A percentile compares a stretch with the other conserved stretches of the same genome.
Conservation (phyloP, 768 basidiomycete genomes). For the Boletus vermiculosoides region DNA sequence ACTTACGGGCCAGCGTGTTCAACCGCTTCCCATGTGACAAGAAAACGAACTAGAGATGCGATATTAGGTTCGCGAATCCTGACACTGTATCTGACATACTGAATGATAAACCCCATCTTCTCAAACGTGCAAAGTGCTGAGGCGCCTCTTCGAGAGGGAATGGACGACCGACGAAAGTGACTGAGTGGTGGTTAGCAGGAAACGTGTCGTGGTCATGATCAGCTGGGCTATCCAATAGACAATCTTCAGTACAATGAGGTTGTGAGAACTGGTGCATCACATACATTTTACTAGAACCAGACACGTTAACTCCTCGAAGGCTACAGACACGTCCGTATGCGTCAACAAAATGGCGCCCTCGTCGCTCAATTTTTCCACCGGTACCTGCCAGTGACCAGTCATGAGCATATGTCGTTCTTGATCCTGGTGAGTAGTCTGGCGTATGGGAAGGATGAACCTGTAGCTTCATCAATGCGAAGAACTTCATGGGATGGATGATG, state of each 20-base stretch:
- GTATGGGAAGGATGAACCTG: slow-evolving; percentile 49
- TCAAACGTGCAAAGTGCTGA: slow-evolving; percentile 74
- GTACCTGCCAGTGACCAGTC: slow-evolving; percentile 65
- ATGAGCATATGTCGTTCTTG: slow-evolving; percentile 57
- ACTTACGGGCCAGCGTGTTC: slow-evolving; percentile 92
- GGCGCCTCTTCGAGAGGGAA: slow-evolving; percentile 89
- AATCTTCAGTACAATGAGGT: slow-evolving; percentile 21
- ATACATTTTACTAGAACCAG: slow-evolving; percentile 81
- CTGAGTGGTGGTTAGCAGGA: slow-evolving; percentile 57
- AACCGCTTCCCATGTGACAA: slow-evolving; percentile 96
- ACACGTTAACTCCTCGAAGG: slow-evolving; percentile 83
- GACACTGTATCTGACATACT: slow-evolving; percentile 46
- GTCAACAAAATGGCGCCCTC: slow-evolving; percentile 84
- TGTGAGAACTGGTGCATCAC: background rate
- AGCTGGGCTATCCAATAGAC: slow-evolving; percentile 48
- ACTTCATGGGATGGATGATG: background rate
- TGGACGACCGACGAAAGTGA: slow-evolving; percentile 88
- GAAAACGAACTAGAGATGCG: slow-evolving; percentile 67
- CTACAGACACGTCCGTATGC: slow-evolving; percentile 74
- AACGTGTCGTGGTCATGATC: slow-evolving; percentile 69
- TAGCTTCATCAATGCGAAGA: background rate
- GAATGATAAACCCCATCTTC: slow-evolving; percentile 87
- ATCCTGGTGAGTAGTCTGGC: slow-evolving; percentile 46
- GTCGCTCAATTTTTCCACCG: slow-evolving; percentile 53
- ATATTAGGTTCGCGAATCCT: background rate